phyloP scores from a whole-genome alignment of 306 rosid species.

The Bauhinia variegata region DNA sequence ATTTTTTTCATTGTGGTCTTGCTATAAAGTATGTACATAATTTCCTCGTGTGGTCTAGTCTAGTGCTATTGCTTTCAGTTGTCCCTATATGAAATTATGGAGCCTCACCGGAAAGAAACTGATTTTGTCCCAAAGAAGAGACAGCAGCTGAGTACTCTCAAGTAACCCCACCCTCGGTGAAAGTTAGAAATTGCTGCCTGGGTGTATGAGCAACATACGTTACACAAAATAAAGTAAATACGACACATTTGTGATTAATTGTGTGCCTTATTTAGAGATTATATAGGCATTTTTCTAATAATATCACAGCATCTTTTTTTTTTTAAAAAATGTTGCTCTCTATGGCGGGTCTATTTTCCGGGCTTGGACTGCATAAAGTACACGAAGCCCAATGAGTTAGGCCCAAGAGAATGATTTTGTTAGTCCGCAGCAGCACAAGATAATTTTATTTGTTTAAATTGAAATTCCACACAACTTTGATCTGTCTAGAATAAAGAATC shows the following conservation, averaged over 20 bases:
- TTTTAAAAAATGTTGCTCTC: too few species aligned
- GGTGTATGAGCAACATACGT: too few species aligned
- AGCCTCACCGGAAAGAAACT: neutral
- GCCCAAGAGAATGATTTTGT: neutral
- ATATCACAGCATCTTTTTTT: too few species aligned
- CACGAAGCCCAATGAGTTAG: neutral
- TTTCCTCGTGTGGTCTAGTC: slow-evolving; percentile 27
- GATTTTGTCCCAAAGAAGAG: neutral
- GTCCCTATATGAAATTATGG: too few species aligned
- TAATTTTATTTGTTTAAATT: neutral
- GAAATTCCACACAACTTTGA: neutral
- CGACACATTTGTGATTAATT: too few species aligned
- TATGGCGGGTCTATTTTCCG: neutral
- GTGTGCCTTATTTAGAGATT: too few species aligned
- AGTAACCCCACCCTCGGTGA: too few species aligned
- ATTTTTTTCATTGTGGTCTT: slow-evolving; percentile 18
- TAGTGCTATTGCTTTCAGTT: neutral
- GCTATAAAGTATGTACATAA: slow-evolving; percentile 21
- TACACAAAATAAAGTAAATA: too few species aligned
- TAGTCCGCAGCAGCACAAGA: neutral
- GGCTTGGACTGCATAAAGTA: neutral
- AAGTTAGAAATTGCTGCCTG: too few species aligned
- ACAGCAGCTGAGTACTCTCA: too few species aligned
- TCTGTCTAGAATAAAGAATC: too few species aligned
- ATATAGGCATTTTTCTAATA: too few species aligned